These are phyloP conservation scores for Lactarius hatsudake DNA, from an alignment of 768 basidiomycete genomes.

Conservation along the genomic window DNA sequence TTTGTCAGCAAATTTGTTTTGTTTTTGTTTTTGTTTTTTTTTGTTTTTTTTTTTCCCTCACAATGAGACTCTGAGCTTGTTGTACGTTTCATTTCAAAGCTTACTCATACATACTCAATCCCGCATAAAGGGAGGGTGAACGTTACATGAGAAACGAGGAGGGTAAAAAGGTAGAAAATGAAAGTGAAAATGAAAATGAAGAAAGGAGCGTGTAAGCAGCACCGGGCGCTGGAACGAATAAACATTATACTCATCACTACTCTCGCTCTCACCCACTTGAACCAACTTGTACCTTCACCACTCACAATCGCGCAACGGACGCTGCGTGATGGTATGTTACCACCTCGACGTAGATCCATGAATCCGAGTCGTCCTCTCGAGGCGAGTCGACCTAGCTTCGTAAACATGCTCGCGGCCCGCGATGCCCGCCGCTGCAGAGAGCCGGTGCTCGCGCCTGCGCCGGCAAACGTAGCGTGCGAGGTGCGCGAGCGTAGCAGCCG, in stretches of 20 bases:
- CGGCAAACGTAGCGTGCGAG: constrained; percentile 16
- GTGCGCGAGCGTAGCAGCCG: constrained; percentile 21
- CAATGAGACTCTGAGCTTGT: background rate
- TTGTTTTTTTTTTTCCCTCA: no score
- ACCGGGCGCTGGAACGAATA: constrained; percentile 10
- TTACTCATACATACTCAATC: constrained; percentile 14
- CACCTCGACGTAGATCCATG: constrained; percentile 36
- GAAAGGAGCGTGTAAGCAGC: constrained; percentile 13
- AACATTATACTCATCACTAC: background rate
- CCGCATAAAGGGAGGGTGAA: constrained; percentile 2
- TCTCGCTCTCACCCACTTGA: background rate
- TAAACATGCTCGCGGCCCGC: constrained; percentile 29
- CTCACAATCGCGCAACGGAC: constrained; percentile 25
- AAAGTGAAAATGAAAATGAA: background rate
- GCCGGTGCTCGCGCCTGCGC: background rate
- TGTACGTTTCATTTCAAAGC: constrained; percentile 11
- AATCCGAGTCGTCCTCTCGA: constrained; percentile 28
- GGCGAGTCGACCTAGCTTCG: constrained; percentile 24
- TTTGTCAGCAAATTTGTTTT: background rate
- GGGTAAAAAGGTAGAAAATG: background rate
- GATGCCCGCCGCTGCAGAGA: constrained; percentile 27
- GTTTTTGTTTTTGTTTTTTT: no score
- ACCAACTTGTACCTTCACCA: background rate
- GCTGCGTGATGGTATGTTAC: constrained; percentile 33
- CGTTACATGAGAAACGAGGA: background rate